Evolutionary conservation across 148 eudicot genomes (phyloP).

Genomic region (Chenopodium formosanum): DNA sequence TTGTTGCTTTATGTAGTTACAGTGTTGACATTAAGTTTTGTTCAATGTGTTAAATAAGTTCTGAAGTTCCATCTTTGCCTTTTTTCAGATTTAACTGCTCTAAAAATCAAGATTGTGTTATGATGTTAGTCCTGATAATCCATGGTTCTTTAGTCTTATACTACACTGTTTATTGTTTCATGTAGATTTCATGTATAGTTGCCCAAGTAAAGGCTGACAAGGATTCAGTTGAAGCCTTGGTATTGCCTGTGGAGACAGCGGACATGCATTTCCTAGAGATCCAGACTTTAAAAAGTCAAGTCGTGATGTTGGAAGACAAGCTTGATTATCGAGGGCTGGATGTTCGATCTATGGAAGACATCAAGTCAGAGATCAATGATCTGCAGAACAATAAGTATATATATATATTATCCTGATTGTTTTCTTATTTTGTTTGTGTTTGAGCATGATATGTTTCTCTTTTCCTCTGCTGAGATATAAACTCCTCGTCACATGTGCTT

Average conservation of each 20-base stretch:
- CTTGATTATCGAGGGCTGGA: conserved; percentile 61
- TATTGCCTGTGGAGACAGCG: conserved; percentile 66
- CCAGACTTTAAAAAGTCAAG: conserved; percentile 48
- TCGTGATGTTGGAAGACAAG: conserved; percentile 61
- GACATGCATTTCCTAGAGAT: conserved; percentile 67
- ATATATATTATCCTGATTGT: conserved; percentile 16
- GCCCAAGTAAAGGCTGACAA: conserved; percentile 91
- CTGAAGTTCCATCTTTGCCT: background rate
- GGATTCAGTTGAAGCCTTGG: conserved; percentile 69
- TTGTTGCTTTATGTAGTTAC: background rate
- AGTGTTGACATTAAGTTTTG: background rate
- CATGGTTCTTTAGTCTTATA: background rate
- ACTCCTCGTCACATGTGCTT: background rate
- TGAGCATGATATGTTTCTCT: background rate
- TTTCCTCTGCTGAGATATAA: background rate
- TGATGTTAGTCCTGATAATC: background rate
- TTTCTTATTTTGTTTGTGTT: background rate
- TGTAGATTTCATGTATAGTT: conserved; percentile 73
- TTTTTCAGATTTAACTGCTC: background rate
- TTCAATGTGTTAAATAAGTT: background rate
- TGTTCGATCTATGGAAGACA: conserved; percentile 61
- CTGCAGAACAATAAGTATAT: conserved; percentile 57
- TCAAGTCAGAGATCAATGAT: conserved; percentile 52
- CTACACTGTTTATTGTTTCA: conserved; percentile 5
- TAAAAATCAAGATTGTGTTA: background rate